Base-by-base conservation (phyloP, 2,329 filamentous ascomycete genomes). In the Fusarium pilosicola region DNA sequence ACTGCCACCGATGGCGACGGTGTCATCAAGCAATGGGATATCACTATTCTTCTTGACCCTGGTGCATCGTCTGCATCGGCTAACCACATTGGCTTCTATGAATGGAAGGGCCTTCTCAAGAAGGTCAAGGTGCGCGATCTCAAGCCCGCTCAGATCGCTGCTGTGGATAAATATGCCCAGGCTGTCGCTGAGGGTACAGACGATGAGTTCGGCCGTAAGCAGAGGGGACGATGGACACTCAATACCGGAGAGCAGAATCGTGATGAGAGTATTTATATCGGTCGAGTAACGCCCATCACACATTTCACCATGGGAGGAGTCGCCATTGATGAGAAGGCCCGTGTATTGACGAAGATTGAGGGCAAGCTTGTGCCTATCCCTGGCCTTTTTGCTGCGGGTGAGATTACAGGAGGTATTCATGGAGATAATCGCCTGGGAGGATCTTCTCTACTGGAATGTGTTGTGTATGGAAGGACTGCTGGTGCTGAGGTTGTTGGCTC, bases 221-320 rank as follows among this genome's bases (percentile, higher is more conserved):
- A 82, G 0, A 90, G 90, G 66, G 90, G 89, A 0, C 82, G 86
- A 30, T 92, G 90, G 90, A 81, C 71, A 2, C 76, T 91, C 22
- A 80, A 77, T 14, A 70, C 83, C 0, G 82, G 79, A 0, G 84
- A 88, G 20, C 82, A 83, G 9, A 84, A 83, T 41, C 79, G 84
- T 0, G 87, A 90, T 0, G 84, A 87, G 8, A 84, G 88, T 34
- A 82, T 92, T 2, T 90, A 88, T 67, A 79, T 91, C 1, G 90
- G 90, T 1, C 84, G 79, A 3, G 88, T 92, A 3, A 92, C 90
- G 9, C 90, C 90, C 0, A 88, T 92, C 1, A 85, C 89, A 5
- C 90, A 92, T 75, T 92, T 92, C 74, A 92, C 90, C 4, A 92
- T 92, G 90, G 90, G 90, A 9, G 90, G 90, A 1, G 89, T 87